A percentile compares a stretch with the other conserved stretches of the same genome.
These are phyloP conservation scores for Cochlearia excelsa DNA, from an alignment of 345 rosid genomes.

Conservation along the genomic window DNA sequence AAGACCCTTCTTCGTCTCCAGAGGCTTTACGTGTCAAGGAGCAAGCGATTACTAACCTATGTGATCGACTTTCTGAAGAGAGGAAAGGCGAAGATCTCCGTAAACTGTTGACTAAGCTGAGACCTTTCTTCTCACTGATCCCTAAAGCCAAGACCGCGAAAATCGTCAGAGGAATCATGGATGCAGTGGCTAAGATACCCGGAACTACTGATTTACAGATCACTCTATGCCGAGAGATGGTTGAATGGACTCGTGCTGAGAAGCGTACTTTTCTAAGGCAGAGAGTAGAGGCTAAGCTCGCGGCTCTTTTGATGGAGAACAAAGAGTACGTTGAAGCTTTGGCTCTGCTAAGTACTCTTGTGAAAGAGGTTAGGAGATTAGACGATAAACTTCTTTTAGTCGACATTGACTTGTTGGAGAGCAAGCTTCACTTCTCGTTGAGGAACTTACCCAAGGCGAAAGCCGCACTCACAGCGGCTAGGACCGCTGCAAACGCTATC, in stretches of 20 bases:
- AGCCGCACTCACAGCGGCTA: slow-evolving; percentile 97
- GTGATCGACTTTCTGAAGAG: slow-evolving; percentile 75
- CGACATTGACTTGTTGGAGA: slow-evolving; percentile 90
- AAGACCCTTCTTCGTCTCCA: slow-evolving; percentile 79
- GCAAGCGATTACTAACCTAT: slow-evolving; percentile 72
- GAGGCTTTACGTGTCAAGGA: slow-evolving; percentile 80
- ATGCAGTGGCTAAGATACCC: slow-evolving; percentile 92
- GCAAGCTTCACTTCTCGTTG: slow-evolving; percentile 87
- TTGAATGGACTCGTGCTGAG: slow-evolving; percentile 85
- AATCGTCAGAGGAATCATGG: slow-evolving; percentile 77
- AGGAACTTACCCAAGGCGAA: slow-evolving; percentile 93
- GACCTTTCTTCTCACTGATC: slow-evolving; percentile 80
- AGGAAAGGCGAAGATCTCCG: slow-evolving; percentile 80
- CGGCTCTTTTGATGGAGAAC: slow-evolving; percentile 84
- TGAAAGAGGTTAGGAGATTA: slow-evolving; percentile 90
- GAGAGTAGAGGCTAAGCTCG: slow-evolving; percentile 95
- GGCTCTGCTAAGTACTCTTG: slow-evolving; percentile 57
- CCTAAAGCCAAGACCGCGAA: slow-evolving; percentile 98
- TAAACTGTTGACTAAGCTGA: slow-evolving; percentile 63
- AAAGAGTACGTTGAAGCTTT: slow-evolving; percentile 79
- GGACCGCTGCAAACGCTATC: slow-evolving; percentile 96
- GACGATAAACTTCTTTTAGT: slow-evolving; percentile 96
- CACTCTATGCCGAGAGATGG: slow-evolving; percentile 87
- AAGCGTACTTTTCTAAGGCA: slow-evolving; percentile 92
- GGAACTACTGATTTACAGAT: slow-evolving; percentile 87